These are phyloP conservation scores for Vishniacozyma victoriae DNA, from an alignment of 768 basidiomycete species.

Conservation along the genomic window DNA sequence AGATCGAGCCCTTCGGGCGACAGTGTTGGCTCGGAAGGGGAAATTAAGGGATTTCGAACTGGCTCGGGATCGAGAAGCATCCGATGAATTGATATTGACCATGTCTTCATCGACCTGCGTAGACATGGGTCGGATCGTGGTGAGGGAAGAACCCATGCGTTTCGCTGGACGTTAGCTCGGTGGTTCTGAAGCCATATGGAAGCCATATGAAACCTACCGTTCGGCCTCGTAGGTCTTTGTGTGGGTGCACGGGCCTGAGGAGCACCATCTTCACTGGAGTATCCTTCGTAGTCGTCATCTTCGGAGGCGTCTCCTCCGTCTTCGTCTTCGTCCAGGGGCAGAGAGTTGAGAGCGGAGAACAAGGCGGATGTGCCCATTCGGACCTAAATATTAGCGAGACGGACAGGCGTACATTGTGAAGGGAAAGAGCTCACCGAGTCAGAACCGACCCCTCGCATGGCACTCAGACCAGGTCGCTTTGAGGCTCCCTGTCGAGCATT, in stretches of 20 bases:
- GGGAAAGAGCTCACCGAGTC: neutral
- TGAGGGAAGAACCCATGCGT: slow-evolving; percentile 30
- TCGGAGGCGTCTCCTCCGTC: slow-evolving; percentile 3
- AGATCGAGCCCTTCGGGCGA: slow-evolving; percentile 33
- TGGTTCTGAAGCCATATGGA: no score
- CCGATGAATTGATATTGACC: neutral
- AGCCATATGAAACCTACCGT: neutral
- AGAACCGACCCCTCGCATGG: neutral
- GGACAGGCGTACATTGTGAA: neutral
- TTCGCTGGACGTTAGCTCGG: slow-evolving; percentile 15
- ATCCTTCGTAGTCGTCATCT: slow-evolving; percentile 20
- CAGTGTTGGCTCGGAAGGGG: slow-evolving; percentile 39
- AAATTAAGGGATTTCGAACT: slow-evolving; percentile 20
- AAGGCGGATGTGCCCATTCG: slow-evolving; percentile 42
- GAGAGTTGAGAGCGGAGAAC: slow-evolving; percentile 35
- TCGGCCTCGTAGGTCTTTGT: slow-evolving; percentile 2
- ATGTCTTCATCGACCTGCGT: slow-evolving; percentile 1
- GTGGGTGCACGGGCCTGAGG: no score
- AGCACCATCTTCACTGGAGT: no score
- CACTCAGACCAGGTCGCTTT: neutral
- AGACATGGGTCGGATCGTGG: slow-evolving; percentile 35
- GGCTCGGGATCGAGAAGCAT: slow-evolving; percentile 5
- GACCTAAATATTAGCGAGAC: slow-evolving; percentile 20
- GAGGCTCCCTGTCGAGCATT: neutral
- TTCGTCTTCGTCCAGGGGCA: slow-evolving; percentile 33